Evolutionary conservation across 2,329 filamentous ascomycete genomes (phyloP).

Genomic region (Ophiostoma triangulosporum): DNA sequence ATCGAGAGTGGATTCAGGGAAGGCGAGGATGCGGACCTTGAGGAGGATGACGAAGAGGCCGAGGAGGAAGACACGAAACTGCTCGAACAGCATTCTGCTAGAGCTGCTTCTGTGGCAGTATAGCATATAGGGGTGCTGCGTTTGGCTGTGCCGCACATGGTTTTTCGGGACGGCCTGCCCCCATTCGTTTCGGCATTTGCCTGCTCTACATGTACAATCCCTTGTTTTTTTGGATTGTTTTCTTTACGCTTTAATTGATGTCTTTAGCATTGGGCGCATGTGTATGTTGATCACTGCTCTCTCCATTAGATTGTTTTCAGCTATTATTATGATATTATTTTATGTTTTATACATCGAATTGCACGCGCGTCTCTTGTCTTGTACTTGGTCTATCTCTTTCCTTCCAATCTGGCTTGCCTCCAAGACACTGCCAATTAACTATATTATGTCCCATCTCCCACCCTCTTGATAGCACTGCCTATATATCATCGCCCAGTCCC

Average conservation of each 20-base stretch:
- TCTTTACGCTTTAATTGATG: background rate
- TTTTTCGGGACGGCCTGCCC: background rate
- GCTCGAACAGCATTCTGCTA: background rate
- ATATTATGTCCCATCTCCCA: too few relatives aligned
- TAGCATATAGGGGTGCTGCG: background rate
- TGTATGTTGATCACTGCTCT: background rate
- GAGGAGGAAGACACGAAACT: conserved; percentile 25
- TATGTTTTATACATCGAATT: too few relatives aligned
- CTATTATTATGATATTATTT: background rate
- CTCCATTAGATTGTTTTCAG: background rate
- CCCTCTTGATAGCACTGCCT: too few relatives aligned
- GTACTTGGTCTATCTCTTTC: too few relatives aligned
- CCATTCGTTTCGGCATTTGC: background rate
- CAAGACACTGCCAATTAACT: too few relatives aligned
- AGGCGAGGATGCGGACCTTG: conserved; percentile 43
- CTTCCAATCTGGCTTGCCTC: too few relatives aligned
- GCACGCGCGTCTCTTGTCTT: too few relatives aligned
- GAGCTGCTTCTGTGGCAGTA: background rate
- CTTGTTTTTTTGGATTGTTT: background rate
- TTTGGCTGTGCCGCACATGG: background rate
- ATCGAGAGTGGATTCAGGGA: conserved; percentile 69
- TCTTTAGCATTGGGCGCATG: background rate
- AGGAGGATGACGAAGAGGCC: conserved; percentile 44
- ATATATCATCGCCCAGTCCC: background rate
- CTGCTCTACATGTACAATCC: background rate